Conservation (phyloP, 163 green algal genomes). For the Coccomyxa subellipsoidea region DNA sequence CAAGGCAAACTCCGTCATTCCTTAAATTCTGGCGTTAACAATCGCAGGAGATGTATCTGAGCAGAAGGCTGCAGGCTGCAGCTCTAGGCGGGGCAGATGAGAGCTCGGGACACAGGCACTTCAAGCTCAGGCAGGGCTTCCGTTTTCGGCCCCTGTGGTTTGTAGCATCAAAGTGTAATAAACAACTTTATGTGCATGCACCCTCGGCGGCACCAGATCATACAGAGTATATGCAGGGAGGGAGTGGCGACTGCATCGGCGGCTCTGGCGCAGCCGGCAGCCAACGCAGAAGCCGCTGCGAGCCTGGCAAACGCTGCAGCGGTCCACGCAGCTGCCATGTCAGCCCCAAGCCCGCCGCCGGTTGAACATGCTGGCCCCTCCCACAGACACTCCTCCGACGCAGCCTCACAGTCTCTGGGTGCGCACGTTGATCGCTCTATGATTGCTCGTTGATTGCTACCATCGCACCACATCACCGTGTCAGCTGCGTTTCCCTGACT, state of each 20-base stretch:
- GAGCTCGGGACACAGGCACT: not conserved
- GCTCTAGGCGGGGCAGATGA: not conserved
- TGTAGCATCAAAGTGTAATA: not conserved
- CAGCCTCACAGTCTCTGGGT: not conserved
- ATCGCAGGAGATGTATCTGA: slow-evolving; percentile 14
- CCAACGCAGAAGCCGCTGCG: not conserved
- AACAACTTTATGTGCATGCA: no score
- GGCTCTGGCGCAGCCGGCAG: not conserved
- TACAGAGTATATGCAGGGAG: not conserved
- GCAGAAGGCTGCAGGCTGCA: not conserved
- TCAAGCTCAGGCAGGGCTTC: not conserved
- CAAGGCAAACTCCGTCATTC: no score
- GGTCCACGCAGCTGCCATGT: not conserved
- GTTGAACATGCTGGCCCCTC: not conserved
- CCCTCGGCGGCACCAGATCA: not conserved
- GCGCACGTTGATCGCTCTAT: not conserved
- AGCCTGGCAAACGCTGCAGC: not conserved
- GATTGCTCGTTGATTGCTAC: no score
- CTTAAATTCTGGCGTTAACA: not conserved
- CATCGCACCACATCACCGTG: no score
- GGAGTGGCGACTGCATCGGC: not conserved
- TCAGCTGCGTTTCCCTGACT: not conserved
- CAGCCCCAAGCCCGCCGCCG: not conserved
- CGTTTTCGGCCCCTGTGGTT: no score
- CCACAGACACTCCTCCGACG: not conserved